These are phyloP conservation scores for Saposhnikovia divaricata DNA, from an alignment of 129 eudicot species.

Conservation along the genomic window DNA sequence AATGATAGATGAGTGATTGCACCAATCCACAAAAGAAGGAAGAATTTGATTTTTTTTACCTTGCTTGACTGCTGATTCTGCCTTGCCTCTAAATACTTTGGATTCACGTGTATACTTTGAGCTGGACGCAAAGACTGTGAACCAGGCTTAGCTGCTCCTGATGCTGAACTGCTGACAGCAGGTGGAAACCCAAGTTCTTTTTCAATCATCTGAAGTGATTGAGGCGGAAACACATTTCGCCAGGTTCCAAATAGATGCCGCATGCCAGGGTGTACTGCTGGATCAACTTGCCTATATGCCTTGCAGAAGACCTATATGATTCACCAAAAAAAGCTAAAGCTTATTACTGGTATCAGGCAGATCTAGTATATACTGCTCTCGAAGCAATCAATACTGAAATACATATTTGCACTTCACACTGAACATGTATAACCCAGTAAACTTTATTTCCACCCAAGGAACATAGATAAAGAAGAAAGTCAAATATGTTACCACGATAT, in stretches of 20 bases:
- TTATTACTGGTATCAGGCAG: neutral
- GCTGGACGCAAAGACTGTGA: slow-evolving; percentile 57
- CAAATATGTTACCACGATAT: neutral
- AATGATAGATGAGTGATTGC: neutral
- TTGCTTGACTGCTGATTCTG: slow-evolving; percentile 66
- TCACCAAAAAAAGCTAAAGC: slow-evolving; percentile 12
- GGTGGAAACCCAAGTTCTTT: slow-evolving; percentile 68
- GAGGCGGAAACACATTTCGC: slow-evolving; percentile 82
- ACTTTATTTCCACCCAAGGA: neutral
- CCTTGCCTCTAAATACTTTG: slow-evolving; percentile 82
- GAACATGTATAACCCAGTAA: slow-evolving; percentile 13
- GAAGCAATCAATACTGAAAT: neutral
- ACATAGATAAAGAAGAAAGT: neutral
- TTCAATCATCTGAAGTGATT: slow-evolving; percentile 71
- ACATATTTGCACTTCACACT: slow-evolving; percentile 7
- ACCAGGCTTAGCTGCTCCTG: slow-evolving; percentile 54
- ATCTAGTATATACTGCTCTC: neutral
- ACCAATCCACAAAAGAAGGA: neutral
- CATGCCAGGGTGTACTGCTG: slow-evolving; percentile 68
- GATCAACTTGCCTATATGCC: slow-evolving; percentile 85
- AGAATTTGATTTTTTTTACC: slow-evolving; percentile 36
- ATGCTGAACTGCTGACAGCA: slow-evolving; percentile 53
- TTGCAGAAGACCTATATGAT: slow-evolving; percentile 92
- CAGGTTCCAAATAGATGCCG: slow-evolving; percentile 97
- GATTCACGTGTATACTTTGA: slow-evolving; percentile 91